These are phyloP conservation scores for Daedalea quercina DNA, from an alignment of 768 basidiomycete species.

Conservation along the genomic window DNA sequence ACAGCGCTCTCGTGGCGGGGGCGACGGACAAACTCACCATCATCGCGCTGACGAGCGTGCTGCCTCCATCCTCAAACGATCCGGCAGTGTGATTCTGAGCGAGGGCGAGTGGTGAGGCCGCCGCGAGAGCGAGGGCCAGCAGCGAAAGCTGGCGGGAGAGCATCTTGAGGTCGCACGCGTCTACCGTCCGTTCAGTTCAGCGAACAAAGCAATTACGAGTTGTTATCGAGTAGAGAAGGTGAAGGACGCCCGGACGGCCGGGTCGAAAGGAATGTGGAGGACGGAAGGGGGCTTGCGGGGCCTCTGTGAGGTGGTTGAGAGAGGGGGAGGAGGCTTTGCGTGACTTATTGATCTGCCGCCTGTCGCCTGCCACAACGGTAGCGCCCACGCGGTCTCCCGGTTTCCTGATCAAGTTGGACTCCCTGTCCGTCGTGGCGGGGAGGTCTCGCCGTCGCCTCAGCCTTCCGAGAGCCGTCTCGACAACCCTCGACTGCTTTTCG, in stretches of 20 bases:
- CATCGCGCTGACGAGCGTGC: conserved; percentile 45
- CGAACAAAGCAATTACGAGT: background rate
- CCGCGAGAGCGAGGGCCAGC: conserved; percentile 34
- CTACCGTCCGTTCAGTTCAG: background rate
- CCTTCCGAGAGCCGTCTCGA: background rate
- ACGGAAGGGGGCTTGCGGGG: conserved; percentile 2
- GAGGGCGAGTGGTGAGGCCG: conserved; percentile 16
- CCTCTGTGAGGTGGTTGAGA: conserved; percentile 1
- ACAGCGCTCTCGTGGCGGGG: background rate
- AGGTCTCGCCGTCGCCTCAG: background rate
- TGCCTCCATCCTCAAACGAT: conserved; percentile 25
- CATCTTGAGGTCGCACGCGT: conserved; percentile 5
- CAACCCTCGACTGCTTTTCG: background rate
- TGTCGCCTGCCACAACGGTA: background rate
- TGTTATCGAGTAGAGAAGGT: background rate
- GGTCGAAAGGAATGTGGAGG: conserved; percentile 16
- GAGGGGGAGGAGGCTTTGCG: background rate
- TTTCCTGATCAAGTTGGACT: background rate
- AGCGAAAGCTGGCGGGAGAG: conserved; percentile 25
- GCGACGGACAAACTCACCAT: conserved; percentile 33
- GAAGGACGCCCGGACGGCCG: conserved; percentile 5
- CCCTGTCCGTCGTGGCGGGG: background rate
- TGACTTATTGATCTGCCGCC: background rate
- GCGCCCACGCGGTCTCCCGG: background rate
- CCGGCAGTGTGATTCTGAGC: conserved; percentile 19